A percentile compares a stretch with the other conserved stretches of the same genome.
Conservation (phyloP, 768 basidiomycete genomes). For the Lactarius sp. region DNA sequence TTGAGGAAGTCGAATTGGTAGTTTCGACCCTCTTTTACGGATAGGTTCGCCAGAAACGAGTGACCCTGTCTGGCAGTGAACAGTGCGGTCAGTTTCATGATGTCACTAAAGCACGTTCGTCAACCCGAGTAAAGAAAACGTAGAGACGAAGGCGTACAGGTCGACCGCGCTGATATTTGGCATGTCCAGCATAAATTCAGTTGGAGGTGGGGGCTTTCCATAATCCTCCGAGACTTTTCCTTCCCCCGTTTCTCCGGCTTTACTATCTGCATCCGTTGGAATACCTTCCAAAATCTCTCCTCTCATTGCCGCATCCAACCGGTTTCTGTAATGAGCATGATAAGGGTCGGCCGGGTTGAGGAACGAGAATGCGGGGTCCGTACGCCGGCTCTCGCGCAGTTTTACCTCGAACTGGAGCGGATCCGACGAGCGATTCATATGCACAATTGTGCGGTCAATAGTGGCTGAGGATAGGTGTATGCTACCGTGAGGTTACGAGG, state of each 20-base stretch:
- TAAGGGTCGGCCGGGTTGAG: conserved; percentile 96
- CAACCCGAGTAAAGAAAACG: not conserved
- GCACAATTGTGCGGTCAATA: conserved; percentile 90
- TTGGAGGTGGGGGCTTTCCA: conserved; percentile 70
- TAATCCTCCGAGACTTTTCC: conserved; percentile 41
- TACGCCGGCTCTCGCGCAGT: conserved; percentile 92
- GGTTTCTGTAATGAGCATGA: conserved; percentile 95
- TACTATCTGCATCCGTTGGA: conserved; percentile 27
- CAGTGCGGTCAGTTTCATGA: conserved; percentile 92
- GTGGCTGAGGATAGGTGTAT: conserved; percentile 50
- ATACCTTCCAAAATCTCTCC: conserved; percentile 69
- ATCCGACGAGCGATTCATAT: conserved; percentile 90
- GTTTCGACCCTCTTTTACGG: conserved; percentile 86
- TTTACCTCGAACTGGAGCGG: conserved; percentile 93
- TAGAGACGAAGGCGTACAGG: conserved; percentile 55
- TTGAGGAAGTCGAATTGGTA: conserved; percentile 98
- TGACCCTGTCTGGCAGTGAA: conserved; percentile 92
- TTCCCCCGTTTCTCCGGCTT: conserved; percentile 7
- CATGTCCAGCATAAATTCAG: conserved; percentile 80
- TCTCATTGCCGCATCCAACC: conserved; percentile 74
- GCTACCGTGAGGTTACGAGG: not conserved
- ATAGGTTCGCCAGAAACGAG: conserved; percentile 78
- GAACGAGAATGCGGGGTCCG: conserved; percentile 98
- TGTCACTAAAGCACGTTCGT: conserved; percentile 54
- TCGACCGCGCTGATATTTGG: conserved; percentile 87